Evolutionary conservation across 306 rosid genomes (phyloP), one percentile per base, ranked within the genome.

Genomic region (Vigna radiata): DNA sequence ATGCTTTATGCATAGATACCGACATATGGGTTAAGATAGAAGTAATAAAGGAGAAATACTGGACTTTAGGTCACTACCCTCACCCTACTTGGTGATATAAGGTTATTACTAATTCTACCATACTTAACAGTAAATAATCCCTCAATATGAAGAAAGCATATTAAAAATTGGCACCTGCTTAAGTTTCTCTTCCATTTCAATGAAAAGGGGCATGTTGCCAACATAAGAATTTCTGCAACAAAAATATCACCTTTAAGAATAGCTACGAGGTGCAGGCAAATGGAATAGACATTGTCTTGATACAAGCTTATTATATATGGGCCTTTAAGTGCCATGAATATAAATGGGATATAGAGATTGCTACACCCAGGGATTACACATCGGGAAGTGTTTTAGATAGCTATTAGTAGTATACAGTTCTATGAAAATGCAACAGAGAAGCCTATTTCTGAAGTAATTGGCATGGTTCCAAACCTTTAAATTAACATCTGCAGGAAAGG

Each of bases 211-310:
- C 79, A 89, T 87, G 86, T 96, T 96, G 83, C 98, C 99, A 72
- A 96, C 94, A 81, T 83, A 96, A 36, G 99, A 93, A 79, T 82
- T 86, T 78, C 99, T 96, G 98, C 94, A 89, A 58, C 78, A 84
- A 87, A 86, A 63, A 62, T 23, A 33, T 75, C 64, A 54, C 83
- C 78, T 77, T 73, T 19, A 77, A 70, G 36, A 55, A 79, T 19
- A 50, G 37, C 31, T 21, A 54, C 13, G 50, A 53, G 72, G 61
- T 61, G 36, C 25, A 39, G 41, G 39, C 63, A 58, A 77, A 82
- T 70, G 66, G 82, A 60, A 61, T 16, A 44, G 66, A 49, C 68
- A 55, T 72, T 71, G 14, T 65, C 37, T 46, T 64, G 48, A 19
- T 31, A 41, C 29, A 73, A 69, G 77, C 31, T 61, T 56, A 72